Percentiles rank a stretch among this genome's conserved stretches.
Conservation (phyloP, 495 filamentous ascomycete species). For the Extremus antarcticus region DNA sequence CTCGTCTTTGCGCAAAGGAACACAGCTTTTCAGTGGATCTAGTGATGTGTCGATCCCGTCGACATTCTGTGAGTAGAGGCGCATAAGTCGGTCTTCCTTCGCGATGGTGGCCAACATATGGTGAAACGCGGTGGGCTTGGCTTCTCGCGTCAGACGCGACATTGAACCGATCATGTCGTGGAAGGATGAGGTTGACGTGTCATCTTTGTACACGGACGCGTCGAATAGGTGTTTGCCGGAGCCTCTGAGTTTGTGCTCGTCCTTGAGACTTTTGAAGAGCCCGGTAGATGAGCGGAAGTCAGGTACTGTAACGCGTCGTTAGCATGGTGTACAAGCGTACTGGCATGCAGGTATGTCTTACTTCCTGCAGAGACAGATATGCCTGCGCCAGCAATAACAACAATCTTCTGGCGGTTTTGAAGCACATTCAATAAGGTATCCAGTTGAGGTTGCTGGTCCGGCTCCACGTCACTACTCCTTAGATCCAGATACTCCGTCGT, state of each 20-base stretch:
- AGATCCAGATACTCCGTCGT: slow-evolving; percentile 70
- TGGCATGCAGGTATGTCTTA: slow-evolving; percentile 35
- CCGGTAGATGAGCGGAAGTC: slow-evolving; percentile 89
- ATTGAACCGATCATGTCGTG: slow-evolving; percentile 91
- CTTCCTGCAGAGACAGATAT: slow-evolving; percentile 94
- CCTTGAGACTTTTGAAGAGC: slow-evolving; percentile 71
- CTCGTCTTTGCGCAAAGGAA: slow-evolving; percentile 70
- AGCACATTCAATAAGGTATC: slow-evolving; percentile 63
- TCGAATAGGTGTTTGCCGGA: slow-evolving; percentile 95
- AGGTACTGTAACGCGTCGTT: slow-evolving; percentile 51
- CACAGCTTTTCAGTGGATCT: slow-evolving; percentile 61
- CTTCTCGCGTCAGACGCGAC: slow-evolving; percentile 59
- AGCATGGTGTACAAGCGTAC: not conserved
- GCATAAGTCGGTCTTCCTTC: slow-evolving; percentile 78
- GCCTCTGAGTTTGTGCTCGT: slow-evolving; percentile 79
- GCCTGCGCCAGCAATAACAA: slow-evolving; percentile 90
- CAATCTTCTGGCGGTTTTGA: slow-evolving; percentile 84
- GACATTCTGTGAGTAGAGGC: slow-evolving; percentile 92
- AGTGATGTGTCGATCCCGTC: slow-evolving; percentile 87
- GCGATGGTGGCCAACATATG: slow-evolving; percentile 84
- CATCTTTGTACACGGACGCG: slow-evolving; percentile 90
- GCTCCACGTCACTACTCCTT: slow-evolving; percentile 33
- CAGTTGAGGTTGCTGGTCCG: slow-evolving; percentile 44
- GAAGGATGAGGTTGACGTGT: slow-evolving; percentile 75
- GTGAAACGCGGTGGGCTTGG: slow-evolving; percentile 81